Evolutionary conservation across 2,329 filamentous ascomycete genomes (phyloP).

Genomic region (Fusarium longipes): DNA sequence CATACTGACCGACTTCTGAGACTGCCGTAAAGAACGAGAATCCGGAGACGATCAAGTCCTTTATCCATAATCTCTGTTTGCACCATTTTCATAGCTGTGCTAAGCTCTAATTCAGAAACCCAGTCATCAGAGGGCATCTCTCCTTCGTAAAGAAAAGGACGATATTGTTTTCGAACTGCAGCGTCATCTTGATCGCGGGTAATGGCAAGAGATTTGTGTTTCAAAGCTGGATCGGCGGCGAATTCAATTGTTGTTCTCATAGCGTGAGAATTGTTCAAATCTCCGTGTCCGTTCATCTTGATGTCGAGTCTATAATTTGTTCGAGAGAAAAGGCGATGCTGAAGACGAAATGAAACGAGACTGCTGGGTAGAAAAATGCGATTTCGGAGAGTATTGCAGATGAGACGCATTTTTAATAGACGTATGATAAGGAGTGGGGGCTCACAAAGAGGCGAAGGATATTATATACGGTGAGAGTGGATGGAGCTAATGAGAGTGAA

Average conservation of each 20-base stretch:
- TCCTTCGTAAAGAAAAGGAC: background rate
- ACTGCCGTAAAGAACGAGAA: slow-evolving; percentile 9
- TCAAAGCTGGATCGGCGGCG: background rate
- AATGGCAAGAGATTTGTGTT: background rate
- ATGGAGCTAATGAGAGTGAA: background rate
- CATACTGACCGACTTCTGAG: slow-evolving; percentile 1
- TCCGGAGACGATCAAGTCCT: background rate
- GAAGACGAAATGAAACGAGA: rapidly evolving
- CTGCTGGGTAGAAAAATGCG: background rate
- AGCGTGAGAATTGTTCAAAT: slow-evolving; percentile 5
- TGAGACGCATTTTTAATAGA: background rate
- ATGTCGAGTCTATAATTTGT: background rate
- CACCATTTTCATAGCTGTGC: background rate
- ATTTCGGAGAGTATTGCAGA: background rate
- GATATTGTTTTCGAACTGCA: background rate
- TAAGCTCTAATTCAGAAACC: background rate
- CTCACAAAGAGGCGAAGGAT: too few species aligned
- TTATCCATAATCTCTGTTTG: background rate
- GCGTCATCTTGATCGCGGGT: background rate
- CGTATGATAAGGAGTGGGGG: background rate
- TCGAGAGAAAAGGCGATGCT: background rate
- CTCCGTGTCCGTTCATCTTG: background rate
- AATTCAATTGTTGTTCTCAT: background rate
- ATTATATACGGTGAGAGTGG: background rate
- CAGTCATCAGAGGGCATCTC: background rate